Percentiles rank a stretch among this genome's conserved stretches.
Conservation (phyloP, 2,329 filamentous ascomycete genomes). For the Helotiales sp. region DNA sequence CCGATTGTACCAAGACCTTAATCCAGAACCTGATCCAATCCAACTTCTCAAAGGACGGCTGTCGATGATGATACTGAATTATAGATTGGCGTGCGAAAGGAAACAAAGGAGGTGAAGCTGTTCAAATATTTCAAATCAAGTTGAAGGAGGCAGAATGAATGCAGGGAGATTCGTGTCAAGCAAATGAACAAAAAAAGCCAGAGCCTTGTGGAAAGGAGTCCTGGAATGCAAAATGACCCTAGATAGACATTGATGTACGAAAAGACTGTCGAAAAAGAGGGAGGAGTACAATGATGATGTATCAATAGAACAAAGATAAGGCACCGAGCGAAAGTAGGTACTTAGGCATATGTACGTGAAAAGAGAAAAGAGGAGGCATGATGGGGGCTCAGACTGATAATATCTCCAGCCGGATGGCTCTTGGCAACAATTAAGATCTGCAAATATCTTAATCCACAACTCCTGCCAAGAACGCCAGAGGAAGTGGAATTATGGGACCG, state of each 20-base stretch:
- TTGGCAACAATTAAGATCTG: conserved; percentile 7
- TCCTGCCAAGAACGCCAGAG: background rate
- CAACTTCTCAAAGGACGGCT: background rate
- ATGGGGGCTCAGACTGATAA: background rate
- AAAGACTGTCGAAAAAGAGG: background rate
- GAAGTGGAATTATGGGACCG: background rate
- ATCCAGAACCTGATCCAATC: background rate
- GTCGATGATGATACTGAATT: background rate
- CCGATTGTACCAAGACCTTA: background rate
- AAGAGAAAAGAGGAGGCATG: background rate
- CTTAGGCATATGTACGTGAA: background rate
- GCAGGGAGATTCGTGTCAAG: background rate
- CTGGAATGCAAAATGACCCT: background rate
- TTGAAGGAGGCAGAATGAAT: background rate
- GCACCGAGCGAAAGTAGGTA: background rate
- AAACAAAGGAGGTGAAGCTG: background rate
- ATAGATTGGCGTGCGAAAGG: background rate
- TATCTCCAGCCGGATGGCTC: conserved; percentile 3
- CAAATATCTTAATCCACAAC: background rate
- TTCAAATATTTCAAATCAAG: background rate
- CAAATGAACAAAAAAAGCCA: background rate
- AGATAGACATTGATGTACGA: background rate
- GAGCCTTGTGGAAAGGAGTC: background rate
- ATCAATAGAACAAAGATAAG: background rate
- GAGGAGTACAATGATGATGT: background rate